Evolutionary conservation across 2,329 filamentous ascomycete species (phyloP), one percentile per base, ranked within the genome.

Genomic region (Ophiocordyceps robertsii): DNA sequence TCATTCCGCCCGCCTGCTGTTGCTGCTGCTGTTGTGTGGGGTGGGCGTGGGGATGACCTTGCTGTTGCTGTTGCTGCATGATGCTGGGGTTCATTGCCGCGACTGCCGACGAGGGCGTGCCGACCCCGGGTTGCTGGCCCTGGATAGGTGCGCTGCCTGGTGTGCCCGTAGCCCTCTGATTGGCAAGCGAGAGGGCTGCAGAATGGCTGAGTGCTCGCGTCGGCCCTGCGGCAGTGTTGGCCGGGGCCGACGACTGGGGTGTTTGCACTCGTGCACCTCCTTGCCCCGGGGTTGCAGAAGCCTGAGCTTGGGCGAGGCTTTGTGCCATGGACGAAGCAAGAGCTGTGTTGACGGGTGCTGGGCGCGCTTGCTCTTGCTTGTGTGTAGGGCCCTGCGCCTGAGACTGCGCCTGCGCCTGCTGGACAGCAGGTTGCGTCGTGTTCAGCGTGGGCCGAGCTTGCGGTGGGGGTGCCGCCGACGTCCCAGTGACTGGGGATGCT

Each of bases 111-210:
- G 56, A 55, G 7, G 59, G 56, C 35, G 58, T 58, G 30, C 52
- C 56, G 2, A 51, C 49, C 39, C 43, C 56, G 37, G 55, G 44
- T 46, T 58, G 59, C 35, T 61, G 60, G 16, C 53, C 54, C 29
- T 51, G 56, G 16, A 56, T 42, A 30, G 55, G 51, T 21, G 53
- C 53, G 44, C 55, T 55, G 33, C 56, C 55, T 6, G 63, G 61
- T n/a, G 60, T 61, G 44, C 47, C 53, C 6, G 54, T 53, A 19
- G 63, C 57, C 47, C 60, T 52, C 54, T 66, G 66, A 47, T 67
- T 70, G n/a, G 67, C 68, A 27, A 68, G 58, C 42, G 59, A 66
- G 48, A 73, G 63, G n/a, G 68, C 70, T 37, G 64, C 69, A 14
- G 68, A 67, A 51, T 73, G 69, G 27, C 63, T 69, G 29, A 72